Conservation (phyloP, 441 rosid species). For the Sinapis alba region DNA sequence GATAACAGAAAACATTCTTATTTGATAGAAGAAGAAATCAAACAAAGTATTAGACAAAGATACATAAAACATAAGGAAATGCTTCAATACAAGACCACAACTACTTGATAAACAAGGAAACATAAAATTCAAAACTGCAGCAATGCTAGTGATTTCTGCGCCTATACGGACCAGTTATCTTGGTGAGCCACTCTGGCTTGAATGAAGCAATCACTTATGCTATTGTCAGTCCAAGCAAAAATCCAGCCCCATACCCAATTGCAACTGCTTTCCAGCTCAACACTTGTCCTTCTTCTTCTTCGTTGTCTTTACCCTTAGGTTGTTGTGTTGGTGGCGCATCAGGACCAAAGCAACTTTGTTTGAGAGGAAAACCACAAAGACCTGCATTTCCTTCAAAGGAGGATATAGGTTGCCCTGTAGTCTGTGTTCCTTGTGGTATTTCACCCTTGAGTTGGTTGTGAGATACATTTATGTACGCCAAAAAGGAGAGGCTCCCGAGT, state of each 20-base stretch:
- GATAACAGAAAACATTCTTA: background rate
- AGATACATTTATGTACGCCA: background rate
- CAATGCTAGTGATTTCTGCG: background rate
- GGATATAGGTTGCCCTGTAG: background rate
- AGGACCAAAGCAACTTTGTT: background rate
- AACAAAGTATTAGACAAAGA: background rate
- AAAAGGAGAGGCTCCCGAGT: background rate
- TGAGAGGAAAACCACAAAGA: background rate
- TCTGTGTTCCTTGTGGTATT: background rate
- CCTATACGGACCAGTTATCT: background rate
- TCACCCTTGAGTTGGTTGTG: background rate
- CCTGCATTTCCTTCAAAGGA: background rate
- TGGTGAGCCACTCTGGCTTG: background rate
- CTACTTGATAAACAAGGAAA: background rate
- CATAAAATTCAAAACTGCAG: background rate
- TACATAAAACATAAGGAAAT: background rate
- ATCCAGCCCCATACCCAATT: background rate
- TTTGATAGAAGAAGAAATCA: background rate
- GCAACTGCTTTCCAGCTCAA: conserved; percentile 14
- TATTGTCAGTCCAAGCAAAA: conserved; percentile 1
- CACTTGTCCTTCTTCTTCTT: background rate
- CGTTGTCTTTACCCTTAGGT: background rate
- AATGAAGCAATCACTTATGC: background rate
- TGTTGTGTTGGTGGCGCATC: background rate
- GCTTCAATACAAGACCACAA: background rate